These are phyloP conservation scores for Harrya chromipes DNA, from an alignment of 768 basidiomycete species.

Conservation along the genomic window DNA sequence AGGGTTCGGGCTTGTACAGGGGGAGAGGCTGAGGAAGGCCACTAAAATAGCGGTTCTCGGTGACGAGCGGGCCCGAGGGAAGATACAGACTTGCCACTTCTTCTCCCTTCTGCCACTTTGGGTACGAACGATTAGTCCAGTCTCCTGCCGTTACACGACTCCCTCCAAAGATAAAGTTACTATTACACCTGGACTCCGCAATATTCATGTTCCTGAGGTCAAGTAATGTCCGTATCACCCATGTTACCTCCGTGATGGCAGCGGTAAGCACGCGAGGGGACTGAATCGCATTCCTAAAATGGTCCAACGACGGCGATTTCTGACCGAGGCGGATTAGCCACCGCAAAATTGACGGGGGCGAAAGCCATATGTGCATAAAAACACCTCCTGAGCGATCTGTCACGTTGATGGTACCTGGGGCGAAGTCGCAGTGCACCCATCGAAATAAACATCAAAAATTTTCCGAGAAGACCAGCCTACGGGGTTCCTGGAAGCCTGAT, in stretches of 20 bases:
- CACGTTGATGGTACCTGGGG: conserved; percentile 20
- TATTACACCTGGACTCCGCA: conserved; percentile 17
- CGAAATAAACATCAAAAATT: conserved; percentile 17
- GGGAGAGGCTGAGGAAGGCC: not conserved
- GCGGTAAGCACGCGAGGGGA: not conserved
- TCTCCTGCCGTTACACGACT: conserved; percentile 22
- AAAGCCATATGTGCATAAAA: too few relatives aligned
- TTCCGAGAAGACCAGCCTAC: conserved; percentile 10
- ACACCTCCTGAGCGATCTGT: conserved; percentile 8
- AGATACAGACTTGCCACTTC: conserved; percentile 22
- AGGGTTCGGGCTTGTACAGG: conserved; percentile 1
- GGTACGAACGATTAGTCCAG: conserved; percentile 6
- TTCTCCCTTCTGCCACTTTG: conserved; percentile 16
- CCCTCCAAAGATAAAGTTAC: conserved; percentile 21
- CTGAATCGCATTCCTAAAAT: not conserved
- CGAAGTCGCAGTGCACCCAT: conserved; percentile 13
- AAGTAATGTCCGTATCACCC: not conserved
- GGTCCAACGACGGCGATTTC: not conserved
- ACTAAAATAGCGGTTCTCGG: conserved; percentile 14
- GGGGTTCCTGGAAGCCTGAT: conserved; percentile 16
- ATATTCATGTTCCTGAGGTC: conserved; percentile 13
- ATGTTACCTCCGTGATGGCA: not conserved
- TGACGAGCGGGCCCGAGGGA: conserved; percentile 12
- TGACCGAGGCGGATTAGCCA: not conserved
- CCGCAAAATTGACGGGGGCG: too few relatives aligned